These are phyloP conservation scores for Colletotrichum tanaceti DNA, from an alignment of 2,329 filamentous ascomycete genomes.

Conservation along the genomic window DNA sequence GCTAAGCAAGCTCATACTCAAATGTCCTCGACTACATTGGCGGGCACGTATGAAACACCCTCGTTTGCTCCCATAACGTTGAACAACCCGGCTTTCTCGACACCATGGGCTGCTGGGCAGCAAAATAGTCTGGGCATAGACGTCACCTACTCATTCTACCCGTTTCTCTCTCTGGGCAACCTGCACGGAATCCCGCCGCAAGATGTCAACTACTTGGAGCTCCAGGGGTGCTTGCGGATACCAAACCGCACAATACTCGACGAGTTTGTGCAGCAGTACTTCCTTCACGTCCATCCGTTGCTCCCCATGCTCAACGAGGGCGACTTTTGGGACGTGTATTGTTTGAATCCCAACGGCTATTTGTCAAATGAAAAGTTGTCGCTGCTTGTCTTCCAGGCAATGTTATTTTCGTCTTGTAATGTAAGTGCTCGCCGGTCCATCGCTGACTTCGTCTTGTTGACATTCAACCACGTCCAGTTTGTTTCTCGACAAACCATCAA, in stretches of 20 bases:
- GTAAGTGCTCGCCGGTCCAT: constrained; percentile 43
- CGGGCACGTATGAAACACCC: constrained; percentile 27
- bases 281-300: constrained; percentile 59
- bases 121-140: constrained; percentile 47
- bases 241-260: constrained; percentile 56
- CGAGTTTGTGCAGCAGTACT: constrained; percentile 62
- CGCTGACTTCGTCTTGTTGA: neutral
- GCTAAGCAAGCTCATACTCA: neutral
- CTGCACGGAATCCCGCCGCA: constrained; percentile 54
- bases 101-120: constrained; percentile 46
- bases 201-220: constrained; percentile 60
- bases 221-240: constrained; percentile 59
- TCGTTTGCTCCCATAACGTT: neutral
- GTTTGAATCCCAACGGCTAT: constrained; percentile 42
- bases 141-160: constrained; percentile 58
- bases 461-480: constrained; percentile 45
- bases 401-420: constrained; percentile 59
- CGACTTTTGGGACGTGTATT: constrained; percentile 58
- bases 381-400: constrained; percentile 59
- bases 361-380: constrained; percentile 49
- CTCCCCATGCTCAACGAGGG: constrained; percentile 59
- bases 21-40: neutral
- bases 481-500: constrained; percentile 55
- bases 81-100: neutral
- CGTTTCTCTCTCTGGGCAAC: constrained; percentile 54